phyloP scores from a whole-genome alignment of 2,329 filamentous ascomycete species.

The Trichoderma koningiopsis region DNA sequence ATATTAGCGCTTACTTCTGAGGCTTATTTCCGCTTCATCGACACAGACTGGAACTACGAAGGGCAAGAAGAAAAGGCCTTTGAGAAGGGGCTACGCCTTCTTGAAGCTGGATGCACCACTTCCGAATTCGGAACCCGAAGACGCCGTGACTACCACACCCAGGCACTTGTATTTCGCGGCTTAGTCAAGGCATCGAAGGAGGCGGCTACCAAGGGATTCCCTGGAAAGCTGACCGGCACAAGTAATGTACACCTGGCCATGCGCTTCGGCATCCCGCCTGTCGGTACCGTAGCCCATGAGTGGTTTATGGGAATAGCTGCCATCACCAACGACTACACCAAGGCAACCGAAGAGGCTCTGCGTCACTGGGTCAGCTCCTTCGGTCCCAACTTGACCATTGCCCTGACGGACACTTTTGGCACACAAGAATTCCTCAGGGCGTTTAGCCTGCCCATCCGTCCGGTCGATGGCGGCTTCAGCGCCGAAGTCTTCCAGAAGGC shows the following conservation, averaged over 20 bases:
- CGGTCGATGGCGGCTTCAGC: constrained; percentile 46
- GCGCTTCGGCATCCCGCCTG: constrained; percentile 80
- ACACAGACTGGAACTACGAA: constrained; percentile 87
- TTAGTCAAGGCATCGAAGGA: constrained; percentile 78
- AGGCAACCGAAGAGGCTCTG: constrained; percentile 81
- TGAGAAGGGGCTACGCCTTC: constrained; percentile 73
- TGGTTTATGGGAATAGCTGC: constrained; percentile 99
- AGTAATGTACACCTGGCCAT: constrained; percentile 98
- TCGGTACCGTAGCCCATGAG: constrained; percentile 91
- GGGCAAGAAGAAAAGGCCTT: constrained; percentile 85
- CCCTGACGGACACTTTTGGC: constrained; percentile 94
- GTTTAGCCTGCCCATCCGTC: constrained; percentile 67
- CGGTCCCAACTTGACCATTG: constrained; percentile 80
- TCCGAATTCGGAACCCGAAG: constrained; percentile 93
- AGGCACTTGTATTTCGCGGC: constrained; percentile 87
- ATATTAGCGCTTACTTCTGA: constrained; percentile 89
- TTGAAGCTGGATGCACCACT: constrained; percentile 82
- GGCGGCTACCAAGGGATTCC: constrained; percentile 62
- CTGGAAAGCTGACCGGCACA: constrained; percentile 79
- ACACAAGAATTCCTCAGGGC: constrained; percentile 84
- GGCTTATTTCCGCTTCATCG: constrained; percentile 96
- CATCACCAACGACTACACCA: constrained; percentile 80
- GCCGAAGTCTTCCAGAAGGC: constrained; percentile 47
- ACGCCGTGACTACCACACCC: constrained; percentile 90
- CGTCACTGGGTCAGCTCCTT: constrained; percentile 91